phyloP scores from a whole-genome alignment of 805 yeast species.

The Yarrowia alimentaria region DNA sequence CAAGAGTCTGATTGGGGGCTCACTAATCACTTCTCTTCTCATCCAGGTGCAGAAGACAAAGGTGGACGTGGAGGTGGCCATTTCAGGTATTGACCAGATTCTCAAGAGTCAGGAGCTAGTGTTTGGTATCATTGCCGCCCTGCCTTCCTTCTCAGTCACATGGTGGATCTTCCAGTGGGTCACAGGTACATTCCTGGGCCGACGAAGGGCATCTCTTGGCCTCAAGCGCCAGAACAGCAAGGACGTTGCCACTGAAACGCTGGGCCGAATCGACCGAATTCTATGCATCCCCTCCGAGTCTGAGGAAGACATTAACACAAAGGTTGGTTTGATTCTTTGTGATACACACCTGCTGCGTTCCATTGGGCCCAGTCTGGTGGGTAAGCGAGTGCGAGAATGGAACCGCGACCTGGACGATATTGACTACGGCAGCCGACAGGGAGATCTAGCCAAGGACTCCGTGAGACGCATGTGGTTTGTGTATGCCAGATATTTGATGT shows the following conservation, averaged over 20 bases:
- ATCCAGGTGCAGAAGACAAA: conserved; percentile 95
- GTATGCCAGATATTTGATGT: conserved; percentile 43
- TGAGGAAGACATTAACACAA: conserved; percentile 38
- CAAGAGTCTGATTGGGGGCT: conserved; percentile 61
- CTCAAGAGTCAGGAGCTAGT: conserved; percentile 89
- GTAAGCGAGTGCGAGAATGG: conserved; percentile 62
- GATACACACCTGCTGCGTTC: conserved; percentile 60
- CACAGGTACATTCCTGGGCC: conserved; percentile 31
- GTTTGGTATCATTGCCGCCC: conserved; percentile 86
- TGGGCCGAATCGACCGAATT: conserved; percentile 61
- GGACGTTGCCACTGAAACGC: conserved; percentile 44
- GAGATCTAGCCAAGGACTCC: conserved; percentile 39
- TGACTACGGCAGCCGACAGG: conserved; percentile 1
- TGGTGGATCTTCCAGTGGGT: conserved; percentile 40
- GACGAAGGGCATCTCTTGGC: conserved; percentile 30
- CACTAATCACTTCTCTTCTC: conserved; percentile 68
- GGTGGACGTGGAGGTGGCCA: conserved; percentile 89
- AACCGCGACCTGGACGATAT: conserved; percentile 52
- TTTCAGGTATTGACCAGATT: conserved; percentile 85
- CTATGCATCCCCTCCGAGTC: conserved; percentile 38
- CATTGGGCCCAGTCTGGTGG: conserved; percentile 45
- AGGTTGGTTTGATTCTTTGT: conserved; percentile 62
- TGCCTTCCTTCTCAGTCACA: conserved; percentile 59
- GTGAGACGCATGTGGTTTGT: conserved; percentile 61
- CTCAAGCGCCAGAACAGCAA: conserved; percentile 27